Evolutionary conservation across 805 yeast species (phyloP), one percentile per base, ranked within the genome.

Genomic region (Starmerella davenportii): DNA sequence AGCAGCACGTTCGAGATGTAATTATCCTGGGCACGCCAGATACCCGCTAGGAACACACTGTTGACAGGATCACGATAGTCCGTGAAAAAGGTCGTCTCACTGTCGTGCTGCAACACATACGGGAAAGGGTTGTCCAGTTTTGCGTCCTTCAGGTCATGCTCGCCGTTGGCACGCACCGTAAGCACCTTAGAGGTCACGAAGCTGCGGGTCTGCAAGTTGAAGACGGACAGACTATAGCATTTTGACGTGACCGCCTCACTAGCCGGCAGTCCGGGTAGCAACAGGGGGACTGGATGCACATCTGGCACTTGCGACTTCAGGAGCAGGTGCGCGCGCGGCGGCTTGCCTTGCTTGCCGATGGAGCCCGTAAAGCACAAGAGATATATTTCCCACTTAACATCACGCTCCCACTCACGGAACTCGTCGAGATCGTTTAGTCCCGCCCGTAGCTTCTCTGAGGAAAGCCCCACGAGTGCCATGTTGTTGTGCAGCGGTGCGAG

Each of bases 361-460:
- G 45, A 33, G 15, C 45, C 45, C 11, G 37, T 43, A 34, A 44
- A 44, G 19, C 11, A 24, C n/a, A 44, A 29, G 17, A 42, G 17
- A 18, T 38, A 39, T 13, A 36, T 18, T 25, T 37, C 47, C 47
- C 47, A 44, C n/a, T 39, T 27, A 4, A 34, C 32, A 14, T 17
- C 15, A 14, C 19, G 19, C 15, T 29, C 32, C 9, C 19, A 15
- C 19, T n/a, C 32, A 7, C 9, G 5, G 32, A 29, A 29, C 32
- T 29, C 32, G 19, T 29, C 32, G 5, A 29, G 8, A 17, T 29
- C 19, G 19, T n/a, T 29, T 17, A 29, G 8, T 7, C 32, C 19
- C 5, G 15, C 32, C 3, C 31, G n/a, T 3, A 16, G 21, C 2
- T 14, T 13, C n/a, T 35, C 20, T 4, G 37, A 32, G 4, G 35